Conservation (phyloP, 257 asterid genomes). For the Ophiorrhiza pumila region DNA sequence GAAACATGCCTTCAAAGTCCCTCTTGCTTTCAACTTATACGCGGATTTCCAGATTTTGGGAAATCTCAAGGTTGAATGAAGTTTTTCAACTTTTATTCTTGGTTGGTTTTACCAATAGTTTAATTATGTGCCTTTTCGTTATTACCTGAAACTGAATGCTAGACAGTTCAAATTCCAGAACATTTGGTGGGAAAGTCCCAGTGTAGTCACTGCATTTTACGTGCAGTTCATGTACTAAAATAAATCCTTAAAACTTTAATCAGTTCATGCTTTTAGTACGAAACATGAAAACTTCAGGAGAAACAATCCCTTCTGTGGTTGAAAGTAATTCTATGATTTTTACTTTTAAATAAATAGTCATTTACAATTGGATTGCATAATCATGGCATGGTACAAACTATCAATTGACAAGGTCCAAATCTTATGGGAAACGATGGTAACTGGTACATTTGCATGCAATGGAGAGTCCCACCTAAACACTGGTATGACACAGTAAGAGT, state of each 20-base stretch:
- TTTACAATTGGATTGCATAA: background rate
- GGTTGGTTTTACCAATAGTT: background rate
- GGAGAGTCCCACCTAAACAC: background rate
- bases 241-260: constrained; percentile 6
- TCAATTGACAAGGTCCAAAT: background rate
- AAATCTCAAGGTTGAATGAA: background rate
- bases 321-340: background rate
- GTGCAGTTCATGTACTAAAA: background rate
- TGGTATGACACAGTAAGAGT: background rate
- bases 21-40: constrained; percentile 11
- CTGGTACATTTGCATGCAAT: too few species aligned
- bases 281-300: background rate
- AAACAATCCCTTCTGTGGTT: background rate
- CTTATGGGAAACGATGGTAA: background rate
- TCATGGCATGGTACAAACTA: background rate
- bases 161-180: background rate
- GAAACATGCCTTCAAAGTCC: constrained; percentile 10
- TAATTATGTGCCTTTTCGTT: background rate
- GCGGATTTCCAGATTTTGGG: constrained; percentile 5
- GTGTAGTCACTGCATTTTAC: background rate
- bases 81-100: background rate
- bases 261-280: constrained; percentile 1
- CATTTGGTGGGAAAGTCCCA: background rate
- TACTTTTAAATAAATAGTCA: too few species aligned
- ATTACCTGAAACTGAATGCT: background rate